Evolutionary conservation across 805 yeast species (phyloP), one percentile per base, ranked within the genome.

Genomic region (Metschnikowia dekortorum): DNA sequence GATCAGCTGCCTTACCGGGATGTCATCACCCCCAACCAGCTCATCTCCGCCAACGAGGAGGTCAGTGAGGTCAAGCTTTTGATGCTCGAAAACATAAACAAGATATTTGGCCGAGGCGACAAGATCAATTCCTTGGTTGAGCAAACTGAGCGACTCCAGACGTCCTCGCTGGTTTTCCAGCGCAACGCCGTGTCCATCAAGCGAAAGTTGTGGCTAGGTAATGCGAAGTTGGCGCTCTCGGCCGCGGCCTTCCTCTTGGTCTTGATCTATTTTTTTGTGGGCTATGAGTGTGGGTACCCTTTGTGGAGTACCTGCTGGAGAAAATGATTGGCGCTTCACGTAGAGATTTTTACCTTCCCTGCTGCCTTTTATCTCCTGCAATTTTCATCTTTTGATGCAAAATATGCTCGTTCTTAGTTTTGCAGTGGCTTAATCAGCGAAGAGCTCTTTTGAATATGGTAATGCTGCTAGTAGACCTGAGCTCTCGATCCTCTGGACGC

Each of bases 41-140:
- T 68, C 51, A 56, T 74, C 50, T 44, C 72, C 7, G 79, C 77
- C 5, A 75, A 71, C 44, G 76, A 71, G 50, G 90, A 86, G 52
- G 75, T 85, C 18, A 81, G 80, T 48, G 83, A 83, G 60, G 87
- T 86, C 26, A 72, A 84, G 55, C 78, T 78, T 47, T 66, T 86
- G 53, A 84, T 86, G 90, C 77, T 82, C 52, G 87, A 84, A 53
- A 87, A 86, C 60, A 82, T 86, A 48, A 89, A 83, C 58, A 76
- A 81, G 61, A 76, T 89, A 28, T 70, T 89, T 57, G 82, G 81
- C 56, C 78, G 96, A 46, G 96, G 95, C 18, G 96, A 89, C 60
- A 78, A 87, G 47, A 81, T 89, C 51, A 79, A 81, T 56, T 66
- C 79, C 37, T 73, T 89, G 54, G 92, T 89, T 31, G 87, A 84